Evolutionary conservation across 352 stramenopile genomes (phyloP).

Genomic region (Phytophthora kernoviae): DNA sequence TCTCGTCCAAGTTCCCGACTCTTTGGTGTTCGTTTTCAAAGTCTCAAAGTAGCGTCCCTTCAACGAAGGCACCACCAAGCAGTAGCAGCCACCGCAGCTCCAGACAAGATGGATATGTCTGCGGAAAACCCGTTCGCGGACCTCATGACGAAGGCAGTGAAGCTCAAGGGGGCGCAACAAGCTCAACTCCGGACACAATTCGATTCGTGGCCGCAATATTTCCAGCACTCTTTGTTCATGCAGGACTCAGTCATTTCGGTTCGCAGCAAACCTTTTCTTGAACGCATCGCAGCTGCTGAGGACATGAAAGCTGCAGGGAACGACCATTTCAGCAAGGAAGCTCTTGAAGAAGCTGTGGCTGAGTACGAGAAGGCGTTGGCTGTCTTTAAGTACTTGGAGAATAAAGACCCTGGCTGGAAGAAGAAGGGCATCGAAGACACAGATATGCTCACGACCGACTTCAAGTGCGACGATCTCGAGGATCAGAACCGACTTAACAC

Average conservation of each 20-base stretch:
- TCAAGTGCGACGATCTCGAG: constrained; percentile 46
- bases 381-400: constrained; percentile 83
- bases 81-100: not conserved
- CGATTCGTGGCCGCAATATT: constrained; percentile 84
- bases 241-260: constrained; percentile 66
- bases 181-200: constrained; percentile 72
- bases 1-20: not conserved
- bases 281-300: constrained; percentile 61
- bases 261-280: constrained; percentile 48
- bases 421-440: constrained; percentile 87
- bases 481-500: constrained; percentile 54
- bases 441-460: constrained; percentile 67
- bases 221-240: constrained; percentile 90
- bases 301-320: constrained; percentile 78
- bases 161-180: constrained; percentile 86
- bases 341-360: constrained; percentile 72
- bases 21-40: not conserved
- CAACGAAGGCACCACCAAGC: constrained; percentile 4
- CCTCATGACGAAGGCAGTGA: constrained; percentile 86
- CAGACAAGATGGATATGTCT: constrained; percentile 46
- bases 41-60: constrained; percentile 26
- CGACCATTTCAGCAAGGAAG: constrained; percentile 47
- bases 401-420: constrained; percentile 83
- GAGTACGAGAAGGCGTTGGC: constrained; percentile 87
- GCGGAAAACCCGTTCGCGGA: constrained; percentile 80